Evolutionary conservation across 176 grass and related monocot species (phyloP).

Genomic region (Elaeis guineensis): DNA sequence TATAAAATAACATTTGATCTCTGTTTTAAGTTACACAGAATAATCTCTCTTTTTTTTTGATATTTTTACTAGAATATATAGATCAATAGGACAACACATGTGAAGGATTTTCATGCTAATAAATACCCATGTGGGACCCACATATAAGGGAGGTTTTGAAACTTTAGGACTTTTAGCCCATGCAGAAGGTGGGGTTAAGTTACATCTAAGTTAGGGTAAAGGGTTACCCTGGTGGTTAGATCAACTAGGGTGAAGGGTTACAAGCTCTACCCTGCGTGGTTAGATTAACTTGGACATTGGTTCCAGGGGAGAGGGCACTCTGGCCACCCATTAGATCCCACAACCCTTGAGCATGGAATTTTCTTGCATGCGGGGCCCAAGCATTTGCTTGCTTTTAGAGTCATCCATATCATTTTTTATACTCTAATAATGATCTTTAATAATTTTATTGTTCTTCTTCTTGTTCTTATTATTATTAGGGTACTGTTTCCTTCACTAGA

Average conservation of each 20-base stretch:
- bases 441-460: too few species aligned
- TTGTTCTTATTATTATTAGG: too few species aligned
- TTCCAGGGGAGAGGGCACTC: too few species aligned
- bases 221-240: constrained; percentile 36
- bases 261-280: constrained; percentile 18
- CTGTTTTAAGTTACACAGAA: too few species aligned
- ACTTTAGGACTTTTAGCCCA: background rate
- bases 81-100: background rate
- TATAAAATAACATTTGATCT: too few species aligned
- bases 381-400: background rate
- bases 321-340: too few species aligned
- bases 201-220: constrained; percentile 19
- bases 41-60: background rate
- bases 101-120: background rate
- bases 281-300: constrained; percentile 3
- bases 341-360: background rate
- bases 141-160: constrained; percentile 1
- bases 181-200: too few species aligned
- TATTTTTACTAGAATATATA: constrained; percentile 4
- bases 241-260: constrained; percentile 28
- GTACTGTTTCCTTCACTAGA: too few species aligned
- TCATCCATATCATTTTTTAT: background rate
- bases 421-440: too few species aligned
- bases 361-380: background rate
- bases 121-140: background rate